phyloP scores from a whole-genome alignment of 2,329 filamentous ascomycete species.

The Talaromyces amestolkiae region DNA sequence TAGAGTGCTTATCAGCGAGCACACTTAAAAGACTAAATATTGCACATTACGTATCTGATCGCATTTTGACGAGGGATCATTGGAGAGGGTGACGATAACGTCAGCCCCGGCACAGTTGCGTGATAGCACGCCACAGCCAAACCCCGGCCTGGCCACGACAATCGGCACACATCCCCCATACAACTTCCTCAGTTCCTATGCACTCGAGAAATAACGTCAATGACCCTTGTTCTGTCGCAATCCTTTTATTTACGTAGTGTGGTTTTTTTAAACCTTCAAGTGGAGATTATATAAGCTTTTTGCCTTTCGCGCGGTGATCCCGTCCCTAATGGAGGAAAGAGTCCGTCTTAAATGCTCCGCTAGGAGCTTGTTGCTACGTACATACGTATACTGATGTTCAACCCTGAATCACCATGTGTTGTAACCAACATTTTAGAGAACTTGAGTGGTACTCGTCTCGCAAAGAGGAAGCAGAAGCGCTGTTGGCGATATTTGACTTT shows the following conservation, averaged over 20 bases:
- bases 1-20: not conserved
- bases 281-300: not conserved
- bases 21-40: not conserved
- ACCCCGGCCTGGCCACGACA: not conserved
- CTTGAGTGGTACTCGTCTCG: not conserved
- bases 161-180: not conserved
- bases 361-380: not conserved
- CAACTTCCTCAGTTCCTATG: not conserved
- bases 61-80: not conserved
- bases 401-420: not conserved
- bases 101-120: conserved; percentile 27
- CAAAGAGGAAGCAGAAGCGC: not conserved
- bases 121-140: conserved; percentile 23
- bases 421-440: not conserved
- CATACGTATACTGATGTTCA: not conserved
- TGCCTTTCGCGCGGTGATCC: not conserved
- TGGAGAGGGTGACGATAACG: conserved; percentile 21
- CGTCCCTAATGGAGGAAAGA: not conserved
- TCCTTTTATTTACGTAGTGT: not conserved
- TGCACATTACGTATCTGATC: not conserved
- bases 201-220: conserved; percentile 23
- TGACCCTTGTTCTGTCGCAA: conserved; percentile 20
- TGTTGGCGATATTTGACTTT: not conserved
- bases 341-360: not conserved
- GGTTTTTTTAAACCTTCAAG: not conserved